Base-by-base conservation (phyloP, 2,329 filamentous ascomycete genomes). In the Sordariomycetes sp. region DNA sequence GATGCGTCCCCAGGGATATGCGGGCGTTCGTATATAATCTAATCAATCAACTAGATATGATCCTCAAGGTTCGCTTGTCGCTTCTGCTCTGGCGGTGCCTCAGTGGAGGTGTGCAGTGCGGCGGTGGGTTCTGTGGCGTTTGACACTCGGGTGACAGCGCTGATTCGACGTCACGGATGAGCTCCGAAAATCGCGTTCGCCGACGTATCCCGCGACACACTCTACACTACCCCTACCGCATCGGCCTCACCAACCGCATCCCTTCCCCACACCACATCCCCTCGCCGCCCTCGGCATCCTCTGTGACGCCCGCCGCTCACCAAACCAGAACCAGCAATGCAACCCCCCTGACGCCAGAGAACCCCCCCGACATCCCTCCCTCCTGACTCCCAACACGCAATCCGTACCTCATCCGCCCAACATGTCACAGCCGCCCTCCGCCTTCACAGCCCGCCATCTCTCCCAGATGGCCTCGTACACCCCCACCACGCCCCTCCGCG, bases 381-480 rank as follows among this genome's bases (percentile, higher is more conserved):
- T 32, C 28, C 28, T 32, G 28, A 32, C 36, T 39, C 13, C 36
- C 10, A 39, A 12, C 36, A 7, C 36, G 13, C 36, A 12, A 39
- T 13, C 34, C 34, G 13, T 13, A 13, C 7, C 36, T 39, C 36
- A 39, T 17, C 36, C 4, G 36, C 15, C 42, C 8, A 50, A 20
- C 1, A 50, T 50, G 45, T 50, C 45, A 7, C 45, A 50, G 45
- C n/a, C 45, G 8, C 20, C 20, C 45, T 96, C 91, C 17, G 80
- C 78, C 59, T 97, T 94, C 72, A 96, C 90, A 2, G 90, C 88
- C 68, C 88, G 87, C 60, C 85, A 97, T 57, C 78, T 97, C 17
- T 77, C 82, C 36, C 85, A 91, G 62, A 80, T 97, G 58, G 81
- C 85, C 7, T 78, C 84, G 10, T 90, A 80, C 62, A 84, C 82